Evolutionary conservation across 805 yeast species (phyloP).

Genomic region (Starmerella sp.): DNA sequence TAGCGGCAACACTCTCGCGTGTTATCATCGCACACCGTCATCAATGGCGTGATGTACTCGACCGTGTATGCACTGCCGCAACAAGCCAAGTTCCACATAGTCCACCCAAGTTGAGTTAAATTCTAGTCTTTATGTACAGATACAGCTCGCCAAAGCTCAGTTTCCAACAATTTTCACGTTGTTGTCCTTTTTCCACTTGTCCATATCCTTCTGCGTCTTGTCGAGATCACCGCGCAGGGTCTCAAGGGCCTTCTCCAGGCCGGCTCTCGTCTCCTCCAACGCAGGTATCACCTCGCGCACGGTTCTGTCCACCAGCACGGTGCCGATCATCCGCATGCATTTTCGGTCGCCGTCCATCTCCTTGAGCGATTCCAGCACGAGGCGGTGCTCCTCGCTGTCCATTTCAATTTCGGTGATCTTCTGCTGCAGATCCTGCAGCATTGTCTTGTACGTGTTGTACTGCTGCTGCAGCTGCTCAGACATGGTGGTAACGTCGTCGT

Average conservation of each 20-base stretch:
- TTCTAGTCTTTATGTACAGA: neutral
- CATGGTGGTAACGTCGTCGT: neutral
- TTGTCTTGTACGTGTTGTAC: constrained; percentile 32
- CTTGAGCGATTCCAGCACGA: constrained; percentile 49
- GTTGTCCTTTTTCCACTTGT: constrained; percentile 40
- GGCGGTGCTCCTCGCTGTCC: constrained; percentile 36
- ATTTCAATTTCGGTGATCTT: constrained; percentile 34
- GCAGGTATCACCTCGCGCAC: constrained; percentile 66
- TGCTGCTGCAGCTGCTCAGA: constrained; percentile 29
- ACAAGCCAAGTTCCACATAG: too few relatives aligned
- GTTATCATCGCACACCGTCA: too few relatives aligned
- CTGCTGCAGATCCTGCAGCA: constrained; percentile 28
- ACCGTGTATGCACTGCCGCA: too few relatives aligned
- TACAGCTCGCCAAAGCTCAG: neutral
- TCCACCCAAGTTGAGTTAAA: too few relatives aligned
- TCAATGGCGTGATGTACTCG: too few relatives aligned
- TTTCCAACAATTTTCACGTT: constrained; percentile 38
- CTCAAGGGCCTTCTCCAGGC: constrained; percentile 34
- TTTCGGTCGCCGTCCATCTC: constrained; percentile 49
- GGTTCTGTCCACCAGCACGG: constrained; percentile 72
- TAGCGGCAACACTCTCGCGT: too few relatives aligned
- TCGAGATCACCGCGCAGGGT: constrained; percentile 34
- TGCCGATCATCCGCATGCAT: constrained; percentile 89
- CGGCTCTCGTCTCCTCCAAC: constrained; percentile 44
- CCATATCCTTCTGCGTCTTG: constrained; percentile 35